Percentiles rank a stretch among this genome's conserved stretches.
phyloP scores from a whole-genome alignment of 148 eudicot genomes.

The Rhododendron mucronatum region DNA sequence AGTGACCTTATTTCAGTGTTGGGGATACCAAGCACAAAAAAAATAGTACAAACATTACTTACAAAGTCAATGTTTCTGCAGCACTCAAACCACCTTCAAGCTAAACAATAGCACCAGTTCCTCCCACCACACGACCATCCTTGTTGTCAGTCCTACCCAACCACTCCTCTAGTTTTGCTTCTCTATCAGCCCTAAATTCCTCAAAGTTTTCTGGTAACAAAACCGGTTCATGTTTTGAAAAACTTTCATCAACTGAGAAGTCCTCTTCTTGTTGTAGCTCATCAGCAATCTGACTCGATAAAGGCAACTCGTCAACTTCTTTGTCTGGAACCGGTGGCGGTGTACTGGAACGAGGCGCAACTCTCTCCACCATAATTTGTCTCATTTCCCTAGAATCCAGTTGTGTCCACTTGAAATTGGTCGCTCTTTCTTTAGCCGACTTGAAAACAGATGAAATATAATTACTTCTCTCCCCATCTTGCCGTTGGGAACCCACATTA shows the following conservation, averaged over 20 bases:
- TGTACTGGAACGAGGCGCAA: constrained; percentile 2
- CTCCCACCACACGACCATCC: background rate
- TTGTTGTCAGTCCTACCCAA: constrained; percentile 26
- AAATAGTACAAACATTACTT: background rate
- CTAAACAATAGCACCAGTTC: constrained; percentile 12
- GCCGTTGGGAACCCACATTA: constrained; percentile 19
- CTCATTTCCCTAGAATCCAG: constrained; percentile 28
- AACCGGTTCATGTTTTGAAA: constrained; percentile 8
- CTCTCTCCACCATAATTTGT: constrained; percentile 13
- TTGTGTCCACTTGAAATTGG: constrained; percentile 46
- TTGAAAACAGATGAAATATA: constrained; percentile 57
- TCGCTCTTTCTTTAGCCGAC: constrained; percentile 58
- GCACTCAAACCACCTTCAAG: background rate
- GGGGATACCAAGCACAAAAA: background rate
- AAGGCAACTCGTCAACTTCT: constrained; percentile 38
- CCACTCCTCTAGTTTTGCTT: constrained; percentile 74
- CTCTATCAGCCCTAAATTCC: constrained; percentile 65
- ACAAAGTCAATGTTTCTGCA: background rate
- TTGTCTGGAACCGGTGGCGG: constrained; percentile 3
- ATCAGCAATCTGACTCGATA: constrained; percentile 36
- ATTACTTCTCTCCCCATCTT: constrained; percentile 30
- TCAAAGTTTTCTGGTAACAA: constrained; percentile 38
- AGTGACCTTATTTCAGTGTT: background rate
- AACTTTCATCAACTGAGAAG: constrained; percentile 10
- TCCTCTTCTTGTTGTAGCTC: constrained; percentile 31